Percentiles rank a stretch among this genome's conserved stretches.
These are phyloP conservation scores for Debaryomyces coudertii DNA, from an alignment of 1,139 yeast species.

Conservation along the genomic window DNA sequence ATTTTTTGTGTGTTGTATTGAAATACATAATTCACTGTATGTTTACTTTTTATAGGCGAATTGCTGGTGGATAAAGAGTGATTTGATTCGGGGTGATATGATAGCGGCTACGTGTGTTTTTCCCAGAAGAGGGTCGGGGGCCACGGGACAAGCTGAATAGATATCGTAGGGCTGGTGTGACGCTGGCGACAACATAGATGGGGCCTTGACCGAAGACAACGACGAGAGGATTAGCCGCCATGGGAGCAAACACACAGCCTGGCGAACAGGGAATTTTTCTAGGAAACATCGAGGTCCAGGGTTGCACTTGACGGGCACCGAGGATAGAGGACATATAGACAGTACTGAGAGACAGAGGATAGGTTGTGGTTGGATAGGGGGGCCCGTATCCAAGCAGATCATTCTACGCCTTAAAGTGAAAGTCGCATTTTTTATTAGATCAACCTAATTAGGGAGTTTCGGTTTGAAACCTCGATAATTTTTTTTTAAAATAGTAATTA, in stretches of 20 bases:
- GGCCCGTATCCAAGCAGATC: conserved; percentile 3
- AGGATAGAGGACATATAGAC: neutral
- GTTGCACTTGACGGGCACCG: neutral
- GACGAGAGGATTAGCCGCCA: neutral
- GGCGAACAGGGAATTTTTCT: neutral
- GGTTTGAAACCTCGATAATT: conserved; percentile 8
- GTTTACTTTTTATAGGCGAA: conserved; percentile 2
- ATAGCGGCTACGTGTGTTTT: neutral
- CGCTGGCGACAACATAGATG: neutral
- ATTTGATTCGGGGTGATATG: conserved; percentile 2
- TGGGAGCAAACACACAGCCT: conserved; percentile 1
- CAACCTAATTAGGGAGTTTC: conserved; percentile 6
- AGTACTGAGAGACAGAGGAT: neutral
- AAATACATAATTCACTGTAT: conserved; percentile 10
- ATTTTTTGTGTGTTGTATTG: conserved; percentile 9
- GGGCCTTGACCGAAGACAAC: neutral
- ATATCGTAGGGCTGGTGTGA: neutral
- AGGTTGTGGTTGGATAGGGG: neutral
- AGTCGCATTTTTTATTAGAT: conserved; percentile 6
- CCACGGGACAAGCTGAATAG: neutral
- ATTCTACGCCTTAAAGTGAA: conserved; percentile 1
- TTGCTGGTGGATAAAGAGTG: neutral
- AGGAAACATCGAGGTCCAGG: neutral
- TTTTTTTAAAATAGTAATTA: conserved; percentile 5
- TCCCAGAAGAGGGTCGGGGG: neutral